Base-by-base conservation (phyloP, 768 basidiomycete species). In the Sarcodon aspratus region DNA sequence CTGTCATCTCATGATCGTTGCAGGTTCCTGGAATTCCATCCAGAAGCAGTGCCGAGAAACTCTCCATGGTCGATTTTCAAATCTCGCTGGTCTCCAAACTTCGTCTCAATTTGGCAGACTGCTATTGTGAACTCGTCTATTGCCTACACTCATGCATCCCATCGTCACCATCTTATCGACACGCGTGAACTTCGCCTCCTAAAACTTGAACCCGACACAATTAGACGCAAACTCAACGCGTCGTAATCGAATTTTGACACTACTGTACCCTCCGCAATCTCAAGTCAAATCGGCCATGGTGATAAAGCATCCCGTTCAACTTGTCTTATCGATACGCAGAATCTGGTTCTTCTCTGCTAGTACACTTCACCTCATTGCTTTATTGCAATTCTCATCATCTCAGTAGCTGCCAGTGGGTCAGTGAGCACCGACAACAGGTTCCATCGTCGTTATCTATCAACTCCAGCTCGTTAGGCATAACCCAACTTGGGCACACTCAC, bases 71-170 rank as follows among this genome's bases (percentile, higher is more conserved):
- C 54, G 32, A 40, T 31, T 36, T 15, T 59, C 90, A 87, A 89
- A 92, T 57, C 86, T 97, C 44, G 95, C 95, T 51, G 80, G 82
- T 6, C 76, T 95, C 91, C 94, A 45, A 87, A 93, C 61, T 80
- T 96, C 50, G 85, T 85, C 9, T 79, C 87, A 59, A 86, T 92
- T 64, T 83, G 93, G 54, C 82, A 99, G 68, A 88, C 88, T 4
- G 85, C 88, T 52, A 97, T 97, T 64, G 94, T 99, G 65, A 96
- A 96, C 66, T 90, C 87, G 33, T 88, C 85, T 43, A 96, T 97
- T 63, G 82, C 90, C 1, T 85, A 91, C 60, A 80, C 92, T 52
- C 83, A 86, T 58, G 77, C 83, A 17, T 84, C 86, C 36, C 80
- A 88, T 44, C 76, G 88, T 38, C 85, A 91, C 59, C 82, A 88